Evolutionary conservation across 805 yeast species (phyloP).

Genomic region (Zygoascus biomembranicola): DNA sequence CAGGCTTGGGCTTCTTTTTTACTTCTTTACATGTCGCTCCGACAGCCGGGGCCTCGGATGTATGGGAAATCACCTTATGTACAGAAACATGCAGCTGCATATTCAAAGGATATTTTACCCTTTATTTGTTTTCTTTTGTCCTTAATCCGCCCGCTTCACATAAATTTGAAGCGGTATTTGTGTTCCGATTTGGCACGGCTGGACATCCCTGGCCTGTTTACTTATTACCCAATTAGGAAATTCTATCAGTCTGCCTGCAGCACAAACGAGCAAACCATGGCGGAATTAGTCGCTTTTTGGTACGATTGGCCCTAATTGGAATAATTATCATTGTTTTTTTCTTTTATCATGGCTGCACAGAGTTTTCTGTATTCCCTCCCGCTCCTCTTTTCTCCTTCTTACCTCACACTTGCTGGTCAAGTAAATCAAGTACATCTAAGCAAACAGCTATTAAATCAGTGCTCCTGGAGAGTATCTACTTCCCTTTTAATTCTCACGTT

Average conservation of each 20-base stretch:
- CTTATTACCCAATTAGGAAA: not conserved
- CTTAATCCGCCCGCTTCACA: not conserved
- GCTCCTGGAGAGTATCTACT: constrained; percentile 16
- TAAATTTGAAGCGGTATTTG: not conserved
- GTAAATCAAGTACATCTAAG: constrained; percentile 4
- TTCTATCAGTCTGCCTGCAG: not conserved
- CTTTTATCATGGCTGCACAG: not conserved
- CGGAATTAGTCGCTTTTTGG: not conserved
- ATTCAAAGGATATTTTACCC: no score
- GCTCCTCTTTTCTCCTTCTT: constrained; percentile 2
- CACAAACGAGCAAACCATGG: not conserved
- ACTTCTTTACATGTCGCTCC: no score
- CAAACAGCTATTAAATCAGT: constrained; percentile 1
- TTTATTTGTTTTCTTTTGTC: no score
- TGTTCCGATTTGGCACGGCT: not conserved
- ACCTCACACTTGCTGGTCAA: constrained; percentile 19
- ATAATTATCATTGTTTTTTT: not conserved
- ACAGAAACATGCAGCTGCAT: no score
- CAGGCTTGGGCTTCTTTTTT: no score
- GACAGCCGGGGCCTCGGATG: no score
- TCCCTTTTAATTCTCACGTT: not conserved
- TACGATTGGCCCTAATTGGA: not conserved
- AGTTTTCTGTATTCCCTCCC: not conserved
- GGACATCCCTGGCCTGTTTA: not conserved
- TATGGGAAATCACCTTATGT: no score